These are phyloP conservation scores for Auriscalpium vulgare DNA, from an alignment of 768 basidiomycete species.

Conservation along the genomic window DNA sequence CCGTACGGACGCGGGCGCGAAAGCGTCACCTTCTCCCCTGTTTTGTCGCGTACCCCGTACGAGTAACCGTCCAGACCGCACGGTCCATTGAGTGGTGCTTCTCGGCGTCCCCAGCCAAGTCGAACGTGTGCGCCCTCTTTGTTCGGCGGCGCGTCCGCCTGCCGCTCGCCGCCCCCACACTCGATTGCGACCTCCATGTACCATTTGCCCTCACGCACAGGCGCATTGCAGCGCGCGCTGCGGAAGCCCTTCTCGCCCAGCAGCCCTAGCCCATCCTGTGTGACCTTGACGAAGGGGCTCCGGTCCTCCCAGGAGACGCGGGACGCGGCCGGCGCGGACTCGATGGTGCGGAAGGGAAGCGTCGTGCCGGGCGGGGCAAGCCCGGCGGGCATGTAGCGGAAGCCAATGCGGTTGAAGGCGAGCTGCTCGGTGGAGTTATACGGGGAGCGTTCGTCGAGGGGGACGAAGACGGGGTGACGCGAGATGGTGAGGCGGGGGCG, in stretches of 20 bases:
- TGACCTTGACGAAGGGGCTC: slow-evolving; percentile 69
- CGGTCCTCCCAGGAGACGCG: slow-evolving; percentile 91
- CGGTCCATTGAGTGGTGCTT: slow-evolving; percentile 89
- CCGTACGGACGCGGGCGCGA: slow-evolving; percentile 80
- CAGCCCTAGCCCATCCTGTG: slow-evolving; percentile 68
- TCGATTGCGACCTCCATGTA: slow-evolving; percentile 87
- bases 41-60: slow-evolving; percentile 87
- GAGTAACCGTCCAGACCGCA: slow-evolving; percentile 91
- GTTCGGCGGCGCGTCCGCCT: slow-evolving; percentile 29
- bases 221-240: slow-evolving; percentile 83
- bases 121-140: slow-evolving; percentile 75
- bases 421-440: slow-evolving; percentile 65
- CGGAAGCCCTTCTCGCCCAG: slow-evolving; percentile 85
- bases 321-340: slow-evolving; percentile 60
- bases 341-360: slow-evolving; percentile 70
- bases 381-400: slow-evolving; percentile 75
- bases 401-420: slow-evolving; percentile 69
- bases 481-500: slow-evolving; percentile 68
- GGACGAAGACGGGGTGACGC: slow-evolving; percentile 63
- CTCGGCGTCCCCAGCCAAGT: slow-evolving; percentile 86
- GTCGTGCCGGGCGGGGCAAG: slow-evolving; percentile 51
- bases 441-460: slow-evolving; percentile 44
- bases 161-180: slow-evolving; percentile 59
- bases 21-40: slow-evolving; percentile 84
- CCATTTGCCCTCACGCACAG: slow-evolving; percentile 85